These are phyloP conservation scores for Onygenales sp. DNA, from an alignment of 2,329 filamentous ascomycete genomes.

Conservation along the genomic window DNA sequence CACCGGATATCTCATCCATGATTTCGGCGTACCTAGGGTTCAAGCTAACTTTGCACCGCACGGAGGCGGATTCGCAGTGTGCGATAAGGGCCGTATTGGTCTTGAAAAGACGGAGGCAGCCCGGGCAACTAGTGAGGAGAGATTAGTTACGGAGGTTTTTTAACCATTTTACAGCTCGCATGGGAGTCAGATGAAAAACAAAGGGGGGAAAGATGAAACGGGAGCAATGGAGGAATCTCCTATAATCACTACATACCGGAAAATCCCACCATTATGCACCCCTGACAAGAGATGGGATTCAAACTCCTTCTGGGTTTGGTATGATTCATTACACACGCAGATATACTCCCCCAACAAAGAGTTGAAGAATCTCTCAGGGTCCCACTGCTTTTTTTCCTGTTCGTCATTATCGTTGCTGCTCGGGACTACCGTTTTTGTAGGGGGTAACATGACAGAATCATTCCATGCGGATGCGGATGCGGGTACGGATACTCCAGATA, in stretches of 20 bases:
- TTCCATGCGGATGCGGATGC: too few relatives aligned
- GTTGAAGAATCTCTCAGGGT: slow-evolving; percentile 24
- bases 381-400: slow-evolving; percentile 12
- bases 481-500: neutral
- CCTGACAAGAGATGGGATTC: slow-evolving; percentile 23
- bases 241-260: slow-evolving; percentile 10
- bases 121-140: slow-evolving; percentile 23
- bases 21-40: slow-evolving; percentile 22
- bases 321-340: slow-evolving; percentile 25
- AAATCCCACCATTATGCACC: slow-evolving; percentile 15
- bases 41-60: slow-evolving; percentile 25
- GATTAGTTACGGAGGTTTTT: neutral
- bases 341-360: slow-evolving; percentile 19
- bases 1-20: slow-evolving; percentile 30
- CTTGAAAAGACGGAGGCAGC: slow-evolving; percentile 30
- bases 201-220: neutral
- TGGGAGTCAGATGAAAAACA: neutral
- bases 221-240: neutral
- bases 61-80: slow-evolving; percentile 30
- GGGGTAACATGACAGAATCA: too few relatives aligned
- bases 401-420: neutral
- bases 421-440: neutral
- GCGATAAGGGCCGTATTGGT: slow-evolving; percentile 28
- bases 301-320: slow-evolving; percentile 18
- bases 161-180: slow-evolving; percentile 6